These are phyloP conservation scores for Pterula multifida DNA, from an alignment of 1,284 basidiomycete species.

Conservation along the genomic window DNA sequence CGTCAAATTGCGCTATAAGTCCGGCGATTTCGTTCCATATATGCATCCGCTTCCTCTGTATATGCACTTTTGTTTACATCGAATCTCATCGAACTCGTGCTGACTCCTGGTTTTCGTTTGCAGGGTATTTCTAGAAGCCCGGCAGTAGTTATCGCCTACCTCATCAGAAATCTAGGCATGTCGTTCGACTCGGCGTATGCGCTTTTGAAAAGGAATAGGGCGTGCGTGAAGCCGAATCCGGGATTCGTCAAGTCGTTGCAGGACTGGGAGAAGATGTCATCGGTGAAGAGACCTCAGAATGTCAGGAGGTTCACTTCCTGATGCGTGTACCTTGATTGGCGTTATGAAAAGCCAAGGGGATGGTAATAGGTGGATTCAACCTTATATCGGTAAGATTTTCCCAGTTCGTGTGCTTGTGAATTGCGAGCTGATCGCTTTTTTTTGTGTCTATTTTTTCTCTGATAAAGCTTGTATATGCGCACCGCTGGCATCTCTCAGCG, in stretches of 20 bases:
- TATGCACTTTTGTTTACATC: background rate
- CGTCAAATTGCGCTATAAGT: background rate
- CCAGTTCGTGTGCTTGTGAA: no score
- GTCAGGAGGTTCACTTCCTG: background rate
- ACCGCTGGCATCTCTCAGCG: background rate
- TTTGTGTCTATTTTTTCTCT: no score
- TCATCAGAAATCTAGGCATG: conserved; percentile 55
- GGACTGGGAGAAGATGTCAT: conserved; percentile 32
- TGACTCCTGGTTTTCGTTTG: background rate
- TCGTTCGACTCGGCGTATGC: conserved; percentile 50
- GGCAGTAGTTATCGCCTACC: conserved; percentile 56
- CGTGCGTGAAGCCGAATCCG: conserved; percentile 60
- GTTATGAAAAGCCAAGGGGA: no score
- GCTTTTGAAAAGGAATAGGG: conserved; percentile 43
- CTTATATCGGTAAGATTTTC: no score
- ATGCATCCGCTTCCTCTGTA: background rate
- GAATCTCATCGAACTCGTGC: no score
- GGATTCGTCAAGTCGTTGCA: conserved; percentile 41
- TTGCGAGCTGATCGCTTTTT: no score
- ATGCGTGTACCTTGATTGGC: no score
- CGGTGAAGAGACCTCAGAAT: background rate
- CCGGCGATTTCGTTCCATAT: background rate
- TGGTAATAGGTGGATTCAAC: no score
- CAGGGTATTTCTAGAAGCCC: conserved; percentile 59
- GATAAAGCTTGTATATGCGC: background rate